Conservation (phyloP, 2,329 filamentous ascomycete species). For the Fusarium pilosicola region DNA sequence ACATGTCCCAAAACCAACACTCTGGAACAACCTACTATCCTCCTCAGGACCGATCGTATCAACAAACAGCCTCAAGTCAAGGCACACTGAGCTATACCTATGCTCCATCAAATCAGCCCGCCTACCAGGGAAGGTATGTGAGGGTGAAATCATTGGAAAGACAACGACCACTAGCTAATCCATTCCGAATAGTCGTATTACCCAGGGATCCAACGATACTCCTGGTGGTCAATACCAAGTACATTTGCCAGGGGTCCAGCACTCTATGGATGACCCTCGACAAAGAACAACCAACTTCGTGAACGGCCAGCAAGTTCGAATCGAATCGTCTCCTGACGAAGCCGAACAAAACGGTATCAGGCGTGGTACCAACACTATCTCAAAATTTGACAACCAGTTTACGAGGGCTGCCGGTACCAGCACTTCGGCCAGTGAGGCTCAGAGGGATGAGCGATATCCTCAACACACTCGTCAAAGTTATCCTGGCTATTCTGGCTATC, state of each 20-base stretch:
- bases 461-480: not conserved
- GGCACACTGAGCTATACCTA: not conserved
- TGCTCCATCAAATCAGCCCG: slow-evolving; percentile 3
- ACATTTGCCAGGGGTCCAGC: not conserved
- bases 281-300: slow-evolving; percentile 15
- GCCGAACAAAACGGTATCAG: not conserved
- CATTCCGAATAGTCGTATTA: not conserved
- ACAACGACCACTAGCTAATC: not conserved
- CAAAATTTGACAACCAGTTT: slow-evolving; percentile 9
- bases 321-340: not conserved
- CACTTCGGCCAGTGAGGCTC: not conserved
- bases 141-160: not conserved
- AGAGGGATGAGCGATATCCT: not conserved
- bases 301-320: not conserved
- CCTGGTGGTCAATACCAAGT: not conserved
- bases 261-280: not conserved
- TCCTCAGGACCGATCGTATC: not conserved
- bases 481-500: not conserved
- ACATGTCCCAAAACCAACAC: not conserved
- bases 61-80: not conserved
- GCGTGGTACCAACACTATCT: not conserved
- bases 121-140: slow-evolving; percentile 29
- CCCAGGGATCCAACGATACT: not conserved
- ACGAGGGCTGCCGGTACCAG: not conserved
- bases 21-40: not conserved